Conservation (phyloP, 2,329 filamentous ascomycete species). For the Phyllosticta paracitricarpa region DNA sequence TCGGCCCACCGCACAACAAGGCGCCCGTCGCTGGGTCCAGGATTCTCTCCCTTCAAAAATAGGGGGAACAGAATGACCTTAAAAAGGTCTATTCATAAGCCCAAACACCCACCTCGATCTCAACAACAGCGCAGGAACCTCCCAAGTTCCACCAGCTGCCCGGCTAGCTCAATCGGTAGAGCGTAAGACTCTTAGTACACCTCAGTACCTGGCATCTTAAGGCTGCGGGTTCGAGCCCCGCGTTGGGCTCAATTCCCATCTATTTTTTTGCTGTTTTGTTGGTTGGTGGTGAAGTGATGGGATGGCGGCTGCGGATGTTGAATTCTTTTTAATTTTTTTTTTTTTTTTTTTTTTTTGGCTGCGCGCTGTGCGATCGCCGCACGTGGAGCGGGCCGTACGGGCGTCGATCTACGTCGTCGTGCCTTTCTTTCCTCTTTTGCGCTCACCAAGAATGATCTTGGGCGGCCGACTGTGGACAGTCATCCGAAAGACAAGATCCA, state of each 20-base stretch:
- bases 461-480: too few species aligned
- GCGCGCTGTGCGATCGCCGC: not conserved
- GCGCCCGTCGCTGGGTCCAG: not conserved
- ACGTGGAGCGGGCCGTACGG: too few species aligned
- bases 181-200: conserved; percentile 31
- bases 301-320: not conserved
- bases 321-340: too few species aligned
- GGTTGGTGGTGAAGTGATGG: not conserved
- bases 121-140: not conserved
- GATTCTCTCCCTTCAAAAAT: not conserved
- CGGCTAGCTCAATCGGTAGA: conserved; percentile 29
- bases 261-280: not conserved
- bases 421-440: too few species aligned
- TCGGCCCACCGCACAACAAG: not conserved
- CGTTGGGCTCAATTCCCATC: not conserved
- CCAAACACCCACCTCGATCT: not conserved
- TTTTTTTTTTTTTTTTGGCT: not conserved
- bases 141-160: not conserved
- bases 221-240: not conserved
- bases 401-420: too few species aligned
- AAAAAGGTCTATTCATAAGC: not conserved
- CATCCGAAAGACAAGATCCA: too few species aligned
- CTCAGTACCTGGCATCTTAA: not conserved
- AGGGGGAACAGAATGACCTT: not conserved
- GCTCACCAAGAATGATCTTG: too few species aligned